A percentile compares a stretch with the other conserved stretches of the same genome.
These are phyloP conservation scores for Sarocladiaceae sp. DNA, from an alignment of 2,329 filamentous ascomycete species.

Conservation along the genomic window DNA sequence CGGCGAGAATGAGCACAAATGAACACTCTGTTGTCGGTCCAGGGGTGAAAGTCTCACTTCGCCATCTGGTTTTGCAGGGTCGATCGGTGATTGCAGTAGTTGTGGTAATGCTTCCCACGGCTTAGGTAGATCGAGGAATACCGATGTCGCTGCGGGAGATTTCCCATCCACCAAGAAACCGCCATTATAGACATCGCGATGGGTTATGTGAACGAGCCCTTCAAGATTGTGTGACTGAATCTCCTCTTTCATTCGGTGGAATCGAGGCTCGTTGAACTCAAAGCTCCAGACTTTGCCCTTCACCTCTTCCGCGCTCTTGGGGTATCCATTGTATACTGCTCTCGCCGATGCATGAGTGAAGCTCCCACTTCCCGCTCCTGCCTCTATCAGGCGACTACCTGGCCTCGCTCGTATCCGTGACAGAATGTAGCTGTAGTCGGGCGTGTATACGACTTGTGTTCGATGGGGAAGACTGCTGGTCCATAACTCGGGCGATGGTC, in stretches of 20 bases:
- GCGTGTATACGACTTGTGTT: conserved; percentile 83
- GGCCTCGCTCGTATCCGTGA: conserved; percentile 72
- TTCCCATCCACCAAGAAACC: conserved; percentile 62
- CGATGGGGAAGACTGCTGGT: conserved; percentile 75
- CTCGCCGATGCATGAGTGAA: conserved; percentile 77
- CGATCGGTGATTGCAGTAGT: conserved; percentile 40
- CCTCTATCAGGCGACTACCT: conserved; percentile 71
- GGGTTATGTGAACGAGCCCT: conserved; percentile 65
- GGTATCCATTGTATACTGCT: conserved; percentile 71
- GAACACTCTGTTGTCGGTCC: conserved; percentile 64
- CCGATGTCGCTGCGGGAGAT: conserved; percentile 61
- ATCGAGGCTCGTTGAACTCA: conserved; percentile 74
- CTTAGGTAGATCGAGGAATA: conserved; percentile 78
- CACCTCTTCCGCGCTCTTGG: conserved; percentile 34
- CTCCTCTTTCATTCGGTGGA: conserved; percentile 64
- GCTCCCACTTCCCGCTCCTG: conserved; percentile 76
- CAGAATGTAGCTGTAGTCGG: conserved; percentile 81
- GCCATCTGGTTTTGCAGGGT: conserved; percentile 16
- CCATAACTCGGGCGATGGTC: conserved; percentile 79
- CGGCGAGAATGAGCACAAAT: conserved; percentile 92
- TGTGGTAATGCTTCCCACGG: conserved; percentile 78
- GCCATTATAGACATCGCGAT: conserved; percentile 73
- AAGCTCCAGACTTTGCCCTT: conserved; percentile 75
- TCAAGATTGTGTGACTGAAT: conserved; percentile 64
- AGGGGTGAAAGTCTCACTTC: conserved; percentile 47